phyloP scores from a whole-genome alignment of 1,139 yeast species.

The Magnusiomyces fungicola region DNA sequence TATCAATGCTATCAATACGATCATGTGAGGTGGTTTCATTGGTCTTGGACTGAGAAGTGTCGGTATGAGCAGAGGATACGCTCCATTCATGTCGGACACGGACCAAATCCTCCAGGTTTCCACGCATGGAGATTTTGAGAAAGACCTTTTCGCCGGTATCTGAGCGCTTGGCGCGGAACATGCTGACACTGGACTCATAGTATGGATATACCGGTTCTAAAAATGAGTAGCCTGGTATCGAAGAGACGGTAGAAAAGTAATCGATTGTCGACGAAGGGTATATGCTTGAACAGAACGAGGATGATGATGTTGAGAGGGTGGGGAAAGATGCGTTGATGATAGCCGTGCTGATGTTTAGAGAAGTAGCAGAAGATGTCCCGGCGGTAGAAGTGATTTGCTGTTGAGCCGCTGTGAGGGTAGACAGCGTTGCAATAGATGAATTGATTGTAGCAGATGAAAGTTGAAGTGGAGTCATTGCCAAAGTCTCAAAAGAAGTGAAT shows the following conservation, averaged over 20 bases:
- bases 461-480: background rate
- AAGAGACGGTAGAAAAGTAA: slow-evolving; percentile 7
- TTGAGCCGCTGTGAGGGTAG: background rate
- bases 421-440: background rate
- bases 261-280: background rate
- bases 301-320: background rate
- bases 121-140: slow-evolving; percentile 23
- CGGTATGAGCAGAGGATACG: slow-evolving; percentile 15
- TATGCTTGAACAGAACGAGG: background rate
- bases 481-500: background rate
- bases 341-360: background rate
- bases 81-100: slow-evolving; percentile 29
- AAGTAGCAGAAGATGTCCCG: background rate
- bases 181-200: slow-evolving; percentile 23
- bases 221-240: slow-evolving; percentile 21
- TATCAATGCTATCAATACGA: too few species aligned
- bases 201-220: slow-evolving; percentile 24
- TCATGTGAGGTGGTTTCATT: too few species aligned
- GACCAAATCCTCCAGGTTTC: slow-evolving; percentile 25
- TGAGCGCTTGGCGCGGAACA: slow-evolving; percentile 22
- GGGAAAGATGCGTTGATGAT: background rate
- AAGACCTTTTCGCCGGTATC: slow-evolving; percentile 21
- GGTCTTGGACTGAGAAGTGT: too few species aligned
- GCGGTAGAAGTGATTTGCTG: background rate
- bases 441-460: background rate